Evolutionary conservation across 106 monocot genomes (phyloP).

Genomic region (Cymbidium sinense): DNA sequence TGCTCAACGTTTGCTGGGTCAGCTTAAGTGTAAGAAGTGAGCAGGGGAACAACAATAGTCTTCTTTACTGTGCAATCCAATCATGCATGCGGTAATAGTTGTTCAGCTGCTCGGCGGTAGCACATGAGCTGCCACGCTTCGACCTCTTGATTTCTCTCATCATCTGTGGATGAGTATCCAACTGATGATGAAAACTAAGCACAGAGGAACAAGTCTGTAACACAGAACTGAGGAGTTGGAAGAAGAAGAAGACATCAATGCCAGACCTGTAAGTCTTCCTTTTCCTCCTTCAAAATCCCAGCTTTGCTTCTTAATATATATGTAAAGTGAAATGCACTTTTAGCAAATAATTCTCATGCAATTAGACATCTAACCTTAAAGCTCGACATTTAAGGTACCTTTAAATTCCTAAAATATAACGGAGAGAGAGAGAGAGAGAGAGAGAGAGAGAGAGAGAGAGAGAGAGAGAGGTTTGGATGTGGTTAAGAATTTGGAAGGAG

Average conservation of each 20-base stretch:
- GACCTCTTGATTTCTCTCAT: constrained; percentile 50
- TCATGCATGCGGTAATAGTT: constrained; percentile 93
- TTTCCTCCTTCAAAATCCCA: not conserved
- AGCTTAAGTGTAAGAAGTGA: constrained; percentile 65
- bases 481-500: not conserved
- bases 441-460: no score
- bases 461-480: not conserved
- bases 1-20: constrained; percentile 70
- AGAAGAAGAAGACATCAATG: not conserved
- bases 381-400: no score
- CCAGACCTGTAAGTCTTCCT: not conserved
- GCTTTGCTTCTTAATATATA: not conserved
- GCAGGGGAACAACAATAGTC: constrained; percentile 62
- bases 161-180: constrained; percentile 65
- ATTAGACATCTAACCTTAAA: no score
- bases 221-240: not conserved
- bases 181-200: constrained; percentile 22
- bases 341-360: no score
- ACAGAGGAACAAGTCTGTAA: not conserved
- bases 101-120: constrained; percentile 57
- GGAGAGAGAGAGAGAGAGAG: no score
- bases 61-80: constrained; percentile 58
- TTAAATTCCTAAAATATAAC: no score
- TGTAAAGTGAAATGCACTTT: no score
- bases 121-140: constrained; percentile 75